A percentile compares a stretch with the other conserved stretches of the same genome.
Evolutionary conservation across 257 asterid species (phyloP).

Genomic region (Coffea canephora): DNA sequence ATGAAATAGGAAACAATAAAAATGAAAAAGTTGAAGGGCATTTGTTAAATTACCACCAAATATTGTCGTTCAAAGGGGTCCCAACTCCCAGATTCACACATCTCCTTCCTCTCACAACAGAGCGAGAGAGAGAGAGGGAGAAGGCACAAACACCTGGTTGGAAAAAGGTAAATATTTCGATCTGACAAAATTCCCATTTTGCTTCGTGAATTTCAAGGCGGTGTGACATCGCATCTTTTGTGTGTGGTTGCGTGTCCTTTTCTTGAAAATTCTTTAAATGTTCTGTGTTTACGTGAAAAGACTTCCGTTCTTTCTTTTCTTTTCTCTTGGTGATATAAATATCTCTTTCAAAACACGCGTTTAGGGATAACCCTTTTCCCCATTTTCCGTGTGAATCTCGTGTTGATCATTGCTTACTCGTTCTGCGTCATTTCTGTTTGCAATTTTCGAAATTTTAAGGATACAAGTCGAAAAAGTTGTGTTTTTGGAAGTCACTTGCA

Average conservation of each 20-base stretch:
- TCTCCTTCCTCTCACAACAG: conserved; percentile 1
- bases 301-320: not conserved
- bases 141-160: conserved; percentile 51
- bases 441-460: conserved; percentile 9
- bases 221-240: conserved; percentile 14
- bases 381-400: conserved; percentile 33
- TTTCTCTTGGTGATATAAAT: not conserved
- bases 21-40: not conserved
- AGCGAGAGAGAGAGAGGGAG: conserved; percentile 24
- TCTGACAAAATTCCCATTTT: conserved; percentile 41
- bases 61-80: not conserved
- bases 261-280: not conserved
- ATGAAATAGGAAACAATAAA: not conserved
- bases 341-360: not conserved
- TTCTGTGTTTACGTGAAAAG: conserved; percentile 1
- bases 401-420: conserved; percentile 21
- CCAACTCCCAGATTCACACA: not conserved
- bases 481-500: not conserved
- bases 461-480: conserved; percentile 4
- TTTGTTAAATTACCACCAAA: not conserved
- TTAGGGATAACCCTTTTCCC: conserved; percentile 11
- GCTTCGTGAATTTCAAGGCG: conserved; percentile 37
- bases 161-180: conserved; percentile 46
- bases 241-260: not conserved
- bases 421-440: conserved; percentile 4